Base-by-base conservation (phyloP, 2,329 filamentous ascomycete genomes). In the Epichloe sibirici region DNA sequence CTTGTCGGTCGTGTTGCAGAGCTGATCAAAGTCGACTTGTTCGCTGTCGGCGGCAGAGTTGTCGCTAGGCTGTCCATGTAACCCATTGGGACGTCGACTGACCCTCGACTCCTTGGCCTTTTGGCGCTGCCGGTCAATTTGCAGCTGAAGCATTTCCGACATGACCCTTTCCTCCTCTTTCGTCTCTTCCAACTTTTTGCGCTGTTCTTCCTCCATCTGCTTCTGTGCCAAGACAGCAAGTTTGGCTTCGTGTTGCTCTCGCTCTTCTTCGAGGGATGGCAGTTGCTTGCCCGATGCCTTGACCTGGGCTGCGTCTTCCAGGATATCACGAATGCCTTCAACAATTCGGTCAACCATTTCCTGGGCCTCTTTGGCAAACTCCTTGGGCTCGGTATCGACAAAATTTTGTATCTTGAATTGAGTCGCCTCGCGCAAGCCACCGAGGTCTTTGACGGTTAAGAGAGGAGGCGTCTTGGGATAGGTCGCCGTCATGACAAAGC, bases 201-300 rank as follows among this genome's bases (percentile, higher is more conserved):
- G 70, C 42, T 77, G 74, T 49, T 79, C 73, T 47, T 73, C 73
- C 57, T 75, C 71, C 55, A 72, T 74, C 55, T 80, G 74, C 63
- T 75, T 77, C 66, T 72, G 71, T 58, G 77, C 85, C 49, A 80
- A 69, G 61, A 76, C 75, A 45, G 81, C 81, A 31, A 87, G 74
- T 25, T 79, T 81, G 23, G 85, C 85, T 69, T 94, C 88, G 56
- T 95, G 88, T 13, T 82, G 82, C 31, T 86, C 89, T 40, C 90
- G 81, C 67, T 97, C 90, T 61, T 94, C 89, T 62, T 95, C 89
- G 6, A 97, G 74, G 35, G 89, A 95, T 1, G 89, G 90, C 15
- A 95, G 72, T 56, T 89, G 79, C 52, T 83, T 79, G 35, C 88
- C 86, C 52, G 84, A 80, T 47, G 86, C 84, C 59, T 86, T 86